Evolutionary conservation across 2,329 filamentous ascomycete genomes (phyloP).

Genomic region (Monosporascus ibericus): DNA sequence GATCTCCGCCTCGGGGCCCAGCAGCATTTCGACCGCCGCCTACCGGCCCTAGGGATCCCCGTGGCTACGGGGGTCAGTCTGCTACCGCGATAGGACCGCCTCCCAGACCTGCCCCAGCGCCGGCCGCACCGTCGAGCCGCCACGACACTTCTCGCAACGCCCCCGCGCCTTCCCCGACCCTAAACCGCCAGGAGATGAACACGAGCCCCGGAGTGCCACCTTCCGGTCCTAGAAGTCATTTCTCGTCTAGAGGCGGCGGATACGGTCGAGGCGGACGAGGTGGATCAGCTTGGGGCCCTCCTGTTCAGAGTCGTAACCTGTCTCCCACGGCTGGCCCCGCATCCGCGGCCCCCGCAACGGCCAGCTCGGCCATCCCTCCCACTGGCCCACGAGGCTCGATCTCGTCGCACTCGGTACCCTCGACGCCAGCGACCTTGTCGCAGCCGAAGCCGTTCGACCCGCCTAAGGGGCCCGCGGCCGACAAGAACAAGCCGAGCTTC

Average conservation of each 20-base stretch:
- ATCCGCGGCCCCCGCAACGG: conserved; percentile 30
- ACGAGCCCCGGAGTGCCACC: conserved; percentile 45
- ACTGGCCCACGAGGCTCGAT: conserved; percentile 21
- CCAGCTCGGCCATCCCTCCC: conserved; percentile 25
- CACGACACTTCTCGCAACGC: conserved; percentile 14
- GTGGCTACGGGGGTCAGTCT: conserved; percentile 24
- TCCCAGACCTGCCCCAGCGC: conserved; percentile 24
- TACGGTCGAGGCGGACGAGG: conserved; percentile 40
- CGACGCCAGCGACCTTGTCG: conserved; percentile 27
- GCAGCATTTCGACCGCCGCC: conserved; percentile 47
- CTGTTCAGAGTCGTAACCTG: conserved; percentile 23
- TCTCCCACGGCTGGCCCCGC: conserved; percentile 20
- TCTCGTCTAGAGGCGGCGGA: conserved; percentile 37
- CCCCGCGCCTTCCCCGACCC: conserved; percentile 8
- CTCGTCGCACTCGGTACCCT: conserved; percentile 29
- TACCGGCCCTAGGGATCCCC: conserved; percentile 37
- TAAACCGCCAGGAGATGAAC: conserved; percentile 29
- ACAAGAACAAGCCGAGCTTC: conserved; percentile 33
- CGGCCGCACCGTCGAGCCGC: conserved; percentile 15
- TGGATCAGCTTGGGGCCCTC: conserved; percentile 33
- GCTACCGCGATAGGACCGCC: conserved; percentile 21
- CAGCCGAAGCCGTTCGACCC: conserved; percentile 47
- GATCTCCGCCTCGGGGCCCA: conserved; percentile 50
- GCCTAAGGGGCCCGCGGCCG: conserved; percentile 46
- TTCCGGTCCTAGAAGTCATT: conserved; percentile 49